These are phyloP conservation scores for Aureobasidium namibiae DNA, from an alignment of 2,329 filamentous ascomycete species.

Conservation along the genomic window DNA sequence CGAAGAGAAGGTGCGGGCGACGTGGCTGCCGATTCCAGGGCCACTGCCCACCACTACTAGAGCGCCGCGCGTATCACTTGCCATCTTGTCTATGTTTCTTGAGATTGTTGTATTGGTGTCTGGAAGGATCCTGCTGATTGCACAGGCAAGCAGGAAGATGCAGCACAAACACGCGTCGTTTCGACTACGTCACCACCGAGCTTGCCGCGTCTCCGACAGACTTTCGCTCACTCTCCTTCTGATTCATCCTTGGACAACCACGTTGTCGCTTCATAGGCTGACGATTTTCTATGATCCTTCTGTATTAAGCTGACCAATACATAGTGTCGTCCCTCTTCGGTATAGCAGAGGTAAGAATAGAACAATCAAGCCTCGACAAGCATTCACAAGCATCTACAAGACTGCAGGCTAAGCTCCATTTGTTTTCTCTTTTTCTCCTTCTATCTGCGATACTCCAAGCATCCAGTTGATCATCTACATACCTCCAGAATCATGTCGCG, in stretches of 20 bases:
- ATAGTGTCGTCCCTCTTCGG: background rate
- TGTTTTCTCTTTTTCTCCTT: background rate
- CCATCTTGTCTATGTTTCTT: background rate
- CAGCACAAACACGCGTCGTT: background rate
- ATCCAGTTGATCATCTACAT: background rate
- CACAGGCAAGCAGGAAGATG: background rate
- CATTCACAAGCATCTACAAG: background rate
- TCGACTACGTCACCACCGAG: background rate
- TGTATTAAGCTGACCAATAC: background rate
- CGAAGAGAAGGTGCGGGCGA: slow-evolving; percentile 34
- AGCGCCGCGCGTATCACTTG: slow-evolving; percentile 13
- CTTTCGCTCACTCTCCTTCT: background rate
- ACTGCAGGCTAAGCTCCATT: background rate
- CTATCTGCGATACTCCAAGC: too few relatives aligned
- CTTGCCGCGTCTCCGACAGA: background rate
- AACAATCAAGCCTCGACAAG: background rate
- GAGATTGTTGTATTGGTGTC: background rate
- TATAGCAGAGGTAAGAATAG: background rate
- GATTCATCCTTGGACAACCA: too few relatives aligned
- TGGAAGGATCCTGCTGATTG: background rate
- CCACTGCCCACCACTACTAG: slow-evolving; percentile 38
- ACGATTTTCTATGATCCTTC: background rate
- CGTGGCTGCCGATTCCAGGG: slow-evolving; percentile 40
- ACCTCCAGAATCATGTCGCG: background rate
- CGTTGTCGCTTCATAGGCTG: background rate